Evolutionary conservation across 768 basidiomycete species (phyloP), one percentile per base, ranked within the genome.

Genomic region (Kwoniella newhampshirensis): DNA sequence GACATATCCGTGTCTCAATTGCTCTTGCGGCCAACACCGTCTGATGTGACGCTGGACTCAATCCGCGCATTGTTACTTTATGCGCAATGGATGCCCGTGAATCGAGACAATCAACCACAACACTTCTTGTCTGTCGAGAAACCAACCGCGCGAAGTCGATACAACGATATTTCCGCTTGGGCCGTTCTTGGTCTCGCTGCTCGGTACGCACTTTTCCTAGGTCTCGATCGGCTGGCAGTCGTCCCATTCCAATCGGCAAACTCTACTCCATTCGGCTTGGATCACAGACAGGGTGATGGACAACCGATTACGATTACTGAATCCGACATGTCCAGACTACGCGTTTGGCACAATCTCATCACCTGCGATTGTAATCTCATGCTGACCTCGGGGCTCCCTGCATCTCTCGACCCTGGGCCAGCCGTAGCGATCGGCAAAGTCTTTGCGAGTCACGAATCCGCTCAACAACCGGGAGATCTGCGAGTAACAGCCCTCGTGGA

Each of bases 291-390:
- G n/a, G n/a, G n/a, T n/a, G n/a, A n/a, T n/a, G n/a, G n/a, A n/a
- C n/a, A n/a, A n/a, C n/a, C n/a, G n/a, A n/a, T n/a, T 50, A 32
- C 48, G 15, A 32, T 50, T 12, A 50, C 48, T 30, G 48, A 50
- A 35, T 20, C 25, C 15, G 48, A 50, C 21, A 50, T 50, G 48
- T 28, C 48, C 4, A 20, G 48, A 20, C 27, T 50, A 15, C 23
- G 48, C 9, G 30, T 32, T 3, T 50, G 48, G 48, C 25, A 50
- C 30, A 50, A 50, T 18, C 30, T 50, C 3, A 28, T 50, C 11
- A 50, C 48, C 9, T 50, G 48, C 30, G 48, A 50, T 23, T 50
- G 48, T 32, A 50, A 50, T 28, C 48, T 50, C 32, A 50, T 50
- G 48, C 27, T 50, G n/a, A 50, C 48, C 13, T 50, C 48, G 23